A percentile compares a stretch with the other conserved stretches of the same genome.
These are phyloP conservation scores for Dactylellina haptotyla DNA, from an alignment of 2,329 filamentous ascomycete genomes.

Conservation along the genomic window DNA sequence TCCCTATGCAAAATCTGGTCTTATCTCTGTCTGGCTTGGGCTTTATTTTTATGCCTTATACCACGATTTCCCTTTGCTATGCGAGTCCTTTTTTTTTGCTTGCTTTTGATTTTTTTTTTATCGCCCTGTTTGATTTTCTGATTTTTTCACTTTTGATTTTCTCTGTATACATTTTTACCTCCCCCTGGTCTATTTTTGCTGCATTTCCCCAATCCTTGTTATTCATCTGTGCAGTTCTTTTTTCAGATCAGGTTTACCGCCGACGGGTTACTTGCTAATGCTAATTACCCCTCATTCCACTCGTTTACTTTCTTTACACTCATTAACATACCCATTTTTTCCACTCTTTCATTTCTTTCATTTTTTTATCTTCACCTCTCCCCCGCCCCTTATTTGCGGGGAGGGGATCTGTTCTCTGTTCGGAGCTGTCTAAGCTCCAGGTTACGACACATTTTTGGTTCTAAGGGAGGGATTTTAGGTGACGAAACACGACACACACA, in stretches of 20 bases:
- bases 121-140: constrained; percentile 10
- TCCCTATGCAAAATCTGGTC: constrained; percentile 29
- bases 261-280: constrained; percentile 53
- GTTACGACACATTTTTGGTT: constrained; percentile 36
- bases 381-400: not conserved
- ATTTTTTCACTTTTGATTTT: constrained; percentile 10
- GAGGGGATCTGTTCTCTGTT: constrained; percentile 3
- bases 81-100: not conserved
- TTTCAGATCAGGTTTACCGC: constrained; percentile 22
- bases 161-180: constrained; percentile 8
- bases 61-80: constrained; percentile 50
- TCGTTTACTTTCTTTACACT: constrained; percentile 37
- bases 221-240: constrained; percentile 19
- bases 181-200: constrained; percentile 1
- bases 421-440: constrained; percentile 10
- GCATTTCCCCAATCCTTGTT: not conserved
- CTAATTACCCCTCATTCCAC: constrained; percentile 38
- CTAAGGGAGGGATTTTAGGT: constrained; percentile 2
- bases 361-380: constrained; percentile 22
- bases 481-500: constrained; percentile 40
- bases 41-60: constrained; percentile 45
- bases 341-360: constrained; percentile 8
- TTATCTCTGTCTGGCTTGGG: constrained; percentile 24
- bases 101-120: not conserved
- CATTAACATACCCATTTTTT: constrained; percentile 17